Percentiles rank a stretch among this genome's conserved stretches.
These are phyloP conservation scores for Soucietia sequanensis DNA, from an alignment of 805 yeast genomes.

Conservation along the genomic window DNA sequence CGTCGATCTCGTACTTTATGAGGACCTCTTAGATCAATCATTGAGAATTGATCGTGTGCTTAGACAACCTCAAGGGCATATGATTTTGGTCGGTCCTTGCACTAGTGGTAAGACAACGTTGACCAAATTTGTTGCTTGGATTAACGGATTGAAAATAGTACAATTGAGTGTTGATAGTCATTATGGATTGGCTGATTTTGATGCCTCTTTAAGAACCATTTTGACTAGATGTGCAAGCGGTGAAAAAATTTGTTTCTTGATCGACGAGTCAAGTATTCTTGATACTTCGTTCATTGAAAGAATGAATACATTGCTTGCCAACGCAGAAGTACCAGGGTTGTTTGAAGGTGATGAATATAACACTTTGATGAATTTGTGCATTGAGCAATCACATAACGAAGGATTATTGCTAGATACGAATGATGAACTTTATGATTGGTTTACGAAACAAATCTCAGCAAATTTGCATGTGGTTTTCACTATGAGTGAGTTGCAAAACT, in stretches of 20 bases:
- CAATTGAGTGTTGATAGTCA: slow-evolving; percentile 56
- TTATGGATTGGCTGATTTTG: slow-evolving; percentile 66
- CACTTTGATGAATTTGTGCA: slow-evolving; percentile 51
- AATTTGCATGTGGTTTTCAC: slow-evolving; percentile 86
- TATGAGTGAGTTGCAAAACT: slow-evolving; percentile 45
- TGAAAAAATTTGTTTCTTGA: slow-evolving; percentile 64
- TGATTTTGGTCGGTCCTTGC: slow-evolving; percentile 79
- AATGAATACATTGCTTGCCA: slow-evolving; percentile 91
- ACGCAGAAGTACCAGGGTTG: slow-evolving; percentile 88
- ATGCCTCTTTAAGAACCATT: slow-evolving; percentile 54
- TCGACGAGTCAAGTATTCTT: slow-evolving; percentile 77
- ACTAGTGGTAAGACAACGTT: slow-evolving; percentile 80
- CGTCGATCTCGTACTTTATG: slow-evolving; percentile 58
- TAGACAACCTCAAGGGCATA: slow-evolving; percentile 85
- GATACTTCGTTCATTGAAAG: slow-evolving; percentile 82
- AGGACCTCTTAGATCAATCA: slow-evolving; percentile 70
- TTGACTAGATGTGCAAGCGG: slow-evolving; percentile 49
- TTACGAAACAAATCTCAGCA: slow-evolving; percentile 59
- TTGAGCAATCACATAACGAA: slow-evolving; percentile 53
- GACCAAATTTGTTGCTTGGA: slow-evolving; percentile 85
- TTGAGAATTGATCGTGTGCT: slow-evolving; percentile 79
- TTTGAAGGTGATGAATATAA: slow-evolving; percentile 72
- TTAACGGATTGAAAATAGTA: slow-evolving; percentile 66
- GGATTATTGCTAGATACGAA: slow-evolving; percentile 65
- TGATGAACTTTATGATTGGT: slow-evolving; percentile 75